Base-by-base conservation (phyloP, 768 basidiomycete species). In the Mycena maculata region DNA sequence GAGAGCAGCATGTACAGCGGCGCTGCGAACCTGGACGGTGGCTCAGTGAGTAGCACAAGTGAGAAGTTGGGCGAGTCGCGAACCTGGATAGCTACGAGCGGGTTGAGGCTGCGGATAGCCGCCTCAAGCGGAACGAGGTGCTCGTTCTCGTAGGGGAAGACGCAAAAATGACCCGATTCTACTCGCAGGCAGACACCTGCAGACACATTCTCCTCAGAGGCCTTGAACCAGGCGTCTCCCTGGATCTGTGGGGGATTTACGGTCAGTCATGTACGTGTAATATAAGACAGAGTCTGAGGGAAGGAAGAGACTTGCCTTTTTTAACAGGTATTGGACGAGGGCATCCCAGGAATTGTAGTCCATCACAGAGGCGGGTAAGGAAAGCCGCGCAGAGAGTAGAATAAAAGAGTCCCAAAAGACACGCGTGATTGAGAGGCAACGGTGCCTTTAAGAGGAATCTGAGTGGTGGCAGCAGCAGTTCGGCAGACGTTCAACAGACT, bases 131-230 rank as follows among this genome's bases (percentile, higher is more conserved):
- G 72, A 84, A 90, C n/a, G 83, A 84, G 75, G 94, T 94, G 90
- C n/a, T 83, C 84, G 75, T 94, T 94, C 76, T 95, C 92, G 71
- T 94, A 94, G 7, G 94, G 94, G 74, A 94, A 96, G 39, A 92
- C 88, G 30, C 94, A 87, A 77, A 92, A 94, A 60, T 86, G 83
- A 42, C 89, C 88, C 15, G 86, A 81, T 55, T 89, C 86, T 25
- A 92, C 86, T 45, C 93, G 85, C 23, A 94, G 77, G 73, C 91
- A 93, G 68, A 94, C 92, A 50, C 92, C 92, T 0, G 90, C 90
- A 62, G 91, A 88, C 56, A 93, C 81, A 73, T 92, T 93, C 78
- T 94, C 92, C 72, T 92, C 90, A 0, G 92, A 87, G 4, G 92
- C 92, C 73, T 93, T 94, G 78, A 94, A 93, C 92, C 92, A 94